Evolutionary conservation across 768 basidiomycete species (phyloP).

Genomic region (Kockovaella imperatae): DNA sequence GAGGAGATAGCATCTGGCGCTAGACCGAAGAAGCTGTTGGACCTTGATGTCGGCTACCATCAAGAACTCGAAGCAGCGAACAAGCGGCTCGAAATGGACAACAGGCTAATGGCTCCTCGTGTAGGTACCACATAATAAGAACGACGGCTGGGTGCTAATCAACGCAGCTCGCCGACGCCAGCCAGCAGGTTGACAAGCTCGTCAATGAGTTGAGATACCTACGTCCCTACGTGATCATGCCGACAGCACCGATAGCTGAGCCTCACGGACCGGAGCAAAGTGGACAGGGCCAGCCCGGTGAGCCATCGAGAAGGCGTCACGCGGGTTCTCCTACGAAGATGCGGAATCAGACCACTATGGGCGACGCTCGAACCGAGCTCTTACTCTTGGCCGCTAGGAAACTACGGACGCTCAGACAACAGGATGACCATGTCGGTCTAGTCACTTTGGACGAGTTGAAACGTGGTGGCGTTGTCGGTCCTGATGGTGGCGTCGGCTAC

Average conservation of each 20-base stretch:
- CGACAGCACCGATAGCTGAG: conserved; percentile 4
- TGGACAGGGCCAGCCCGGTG: conserved; percentile 1
- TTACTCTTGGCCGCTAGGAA: conserved; percentile 32
- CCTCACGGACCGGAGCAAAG: not conserved
- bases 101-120: conserved; percentile 37
- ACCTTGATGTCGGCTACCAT: conserved; percentile 40
- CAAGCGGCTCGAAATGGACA: conserved; percentile 41
- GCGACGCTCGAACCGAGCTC: conserved; percentile 38
- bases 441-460: conserved; percentile 32
- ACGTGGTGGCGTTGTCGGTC: conserved; percentile 31
- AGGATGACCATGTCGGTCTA: conserved; percentile 20
- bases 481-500: conserved; percentile 37
- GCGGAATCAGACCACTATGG: conserved; percentile 19
- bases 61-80: conserved; percentile 40
- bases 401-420: conserved; percentile 21
- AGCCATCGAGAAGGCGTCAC: not conserved
- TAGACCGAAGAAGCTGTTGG: conserved; percentile 22
- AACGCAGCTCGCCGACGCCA: conserved; percentile 34
- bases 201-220: conserved; percentile 34
- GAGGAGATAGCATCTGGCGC: conserved; percentile 31
- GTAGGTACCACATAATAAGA: conserved; percentile 9
- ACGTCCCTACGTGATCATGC: conserved; percentile 29
- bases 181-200: conserved; percentile 36
- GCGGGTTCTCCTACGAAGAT: conserved; percentile 15
- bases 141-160: conserved; percentile 3